Evolutionary conservation across 306 rosid species (phyloP), one percentile per base, ranked within the genome.

Genomic region (Begonia fuchsioides): DNA sequence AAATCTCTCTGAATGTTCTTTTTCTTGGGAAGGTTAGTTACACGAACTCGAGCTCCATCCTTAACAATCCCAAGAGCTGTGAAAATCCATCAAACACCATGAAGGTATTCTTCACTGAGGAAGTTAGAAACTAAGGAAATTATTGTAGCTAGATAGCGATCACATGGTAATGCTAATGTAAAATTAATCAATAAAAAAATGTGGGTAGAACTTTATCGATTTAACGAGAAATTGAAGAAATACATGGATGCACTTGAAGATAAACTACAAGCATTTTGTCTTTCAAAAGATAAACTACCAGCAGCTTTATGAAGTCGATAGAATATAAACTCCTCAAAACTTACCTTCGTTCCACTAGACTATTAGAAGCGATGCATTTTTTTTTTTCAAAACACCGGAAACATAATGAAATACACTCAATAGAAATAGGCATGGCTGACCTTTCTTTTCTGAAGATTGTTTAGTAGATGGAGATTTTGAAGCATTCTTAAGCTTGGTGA

Each of bases 21-120:
- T 60, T 88, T 88, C 73, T 67, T 88, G 1, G 90, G 97, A 59
- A 88, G 86, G 57, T 81, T 81, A 40, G 55, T 58, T 54, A 88
- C 68, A 32, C 78, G 70, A 52, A 88, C 95, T 51, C 61, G 65
- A 57, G 56, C 50, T 54, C 74, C 78, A 50, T 50, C 51, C 6
- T 62, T 78, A 76, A 48, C 76, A 68, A 51, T 69, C 15, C 73
- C 81, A 17, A 43, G 41, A 18, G 67, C 87, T 78, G 68, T 59
- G 66, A 57, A 62, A 63, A 52, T 54, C 38, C 67, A 62, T 39
- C 14, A 4, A 18, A 48, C 58, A 32, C 39, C 32, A 3, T 16
- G 17, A 43, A n/a, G 47, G 19, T 44, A 26, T 26, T 26, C 7
- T 26, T 26, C 35, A 26, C 35, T 26, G 4, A 11, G 57, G n/a